Evolutionary conservation across 202 grass and related monocot genomes (phyloP).

Genomic region (Setaria italica): DNA sequence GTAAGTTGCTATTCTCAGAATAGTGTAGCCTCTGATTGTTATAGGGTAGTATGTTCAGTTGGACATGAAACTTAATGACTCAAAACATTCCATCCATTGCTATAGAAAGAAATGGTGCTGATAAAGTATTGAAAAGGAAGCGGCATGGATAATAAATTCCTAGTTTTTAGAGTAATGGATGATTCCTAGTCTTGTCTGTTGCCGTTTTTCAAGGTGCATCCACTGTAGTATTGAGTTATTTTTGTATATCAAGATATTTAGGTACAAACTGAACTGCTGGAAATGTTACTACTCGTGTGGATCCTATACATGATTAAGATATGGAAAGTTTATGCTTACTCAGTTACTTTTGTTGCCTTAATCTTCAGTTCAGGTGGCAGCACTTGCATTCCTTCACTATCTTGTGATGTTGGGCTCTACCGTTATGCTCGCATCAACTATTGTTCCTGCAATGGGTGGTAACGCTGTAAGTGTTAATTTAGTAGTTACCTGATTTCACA

Average conservation of each 20-base stretch:
- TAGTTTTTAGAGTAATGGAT: neutral
- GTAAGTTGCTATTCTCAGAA: neutral
- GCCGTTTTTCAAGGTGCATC: neutral
- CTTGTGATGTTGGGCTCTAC: constrained; percentile 92
- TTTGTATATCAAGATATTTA: constrained; percentile 30
- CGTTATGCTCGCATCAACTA: constrained; percentile 77
- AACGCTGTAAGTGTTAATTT: constrained; percentile 55
- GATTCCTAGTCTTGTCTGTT: neutral
- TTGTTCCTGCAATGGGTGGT: constrained; percentile 96
- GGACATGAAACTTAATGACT: constrained; percentile 13
- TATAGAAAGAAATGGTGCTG: neutral
- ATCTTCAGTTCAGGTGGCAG: constrained; percentile 76
- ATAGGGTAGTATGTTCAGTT: neutral
- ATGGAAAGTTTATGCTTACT: constrained; percentile 41
- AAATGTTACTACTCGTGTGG: neutral
- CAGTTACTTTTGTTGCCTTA: constrained; percentile 28
- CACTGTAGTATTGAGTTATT: constrained; percentile 9
- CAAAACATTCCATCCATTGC: neutral
- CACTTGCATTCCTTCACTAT: constrained; percentile 93
- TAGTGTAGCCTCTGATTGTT: neutral
- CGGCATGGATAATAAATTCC: constrained; percentile 4
- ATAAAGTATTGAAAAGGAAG: constrained; percentile 8
- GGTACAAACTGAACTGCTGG: neutral
- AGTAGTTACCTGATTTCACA: constrained; percentile 4
- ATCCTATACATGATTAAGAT: constrained; percentile 22